These are phyloP conservation scores for Physaria fendleri DNA, from an alignment of 345 rosid species.

Conservation along the genomic window DNA sequence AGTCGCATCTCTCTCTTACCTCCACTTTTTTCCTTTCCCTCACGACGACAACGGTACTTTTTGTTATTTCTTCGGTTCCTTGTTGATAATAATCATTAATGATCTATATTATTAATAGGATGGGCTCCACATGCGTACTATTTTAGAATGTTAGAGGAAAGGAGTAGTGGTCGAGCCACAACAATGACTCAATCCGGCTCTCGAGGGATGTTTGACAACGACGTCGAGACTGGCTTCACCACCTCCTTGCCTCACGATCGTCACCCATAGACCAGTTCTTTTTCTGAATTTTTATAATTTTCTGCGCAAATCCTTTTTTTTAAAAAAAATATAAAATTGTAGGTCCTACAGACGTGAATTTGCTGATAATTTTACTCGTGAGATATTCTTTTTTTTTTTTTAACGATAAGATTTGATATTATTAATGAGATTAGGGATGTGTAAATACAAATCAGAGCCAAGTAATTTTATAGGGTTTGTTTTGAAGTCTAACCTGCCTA, in stretches of 20 bases:
- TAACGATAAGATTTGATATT: no score
- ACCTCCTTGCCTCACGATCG: slow-evolving; percentile 7
- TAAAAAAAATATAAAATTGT: no score
- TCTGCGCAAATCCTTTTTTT: background rate
- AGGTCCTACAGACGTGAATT: no score
- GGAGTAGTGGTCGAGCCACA: slow-evolving; percentile 5
- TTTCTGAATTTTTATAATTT: slow-evolving; percentile 9
- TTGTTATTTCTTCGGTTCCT: background rate
- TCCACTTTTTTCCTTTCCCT: slow-evolving; percentile 55
- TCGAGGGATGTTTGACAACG: slow-evolving; percentile 20
- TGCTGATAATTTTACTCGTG: no score
- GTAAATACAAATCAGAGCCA: no score
- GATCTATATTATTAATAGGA: slow-evolving; percentile 20
- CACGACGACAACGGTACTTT: slow-evolving; percentile 36
- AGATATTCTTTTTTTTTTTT: no score
- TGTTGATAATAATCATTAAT: background rate
- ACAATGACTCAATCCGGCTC: slow-evolving; percentile 13
- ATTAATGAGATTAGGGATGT: no score
- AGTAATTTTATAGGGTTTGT: no score
- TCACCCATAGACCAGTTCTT: slow-evolving; percentile 12
- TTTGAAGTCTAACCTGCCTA: no score
- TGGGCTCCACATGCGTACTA: slow-evolving; percentile 60
- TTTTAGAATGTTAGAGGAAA: slow-evolving; percentile 39
- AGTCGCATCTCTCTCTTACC: slow-evolving; percentile 44
- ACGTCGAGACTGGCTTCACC: slow-evolving; percentile 15